These are phyloP conservation scores for Pythium brachiatum DNA, from an alignment of 352 stramenopile species.

Conservation along the genomic window DNA sequence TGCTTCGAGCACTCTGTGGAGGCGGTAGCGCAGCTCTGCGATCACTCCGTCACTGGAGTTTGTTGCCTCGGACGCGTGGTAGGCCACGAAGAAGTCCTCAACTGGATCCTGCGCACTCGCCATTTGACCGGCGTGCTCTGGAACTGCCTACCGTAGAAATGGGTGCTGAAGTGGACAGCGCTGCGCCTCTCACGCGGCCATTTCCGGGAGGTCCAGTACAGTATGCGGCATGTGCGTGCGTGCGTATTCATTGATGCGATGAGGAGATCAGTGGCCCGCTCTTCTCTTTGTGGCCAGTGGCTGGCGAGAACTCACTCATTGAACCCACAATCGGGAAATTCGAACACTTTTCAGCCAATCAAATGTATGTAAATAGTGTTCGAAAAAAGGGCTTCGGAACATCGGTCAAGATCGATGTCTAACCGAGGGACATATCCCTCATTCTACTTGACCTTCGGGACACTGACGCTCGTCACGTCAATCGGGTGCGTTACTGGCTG, in stretches of 20 bases:
- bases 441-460: background rate
- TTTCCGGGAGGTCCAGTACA: too few relatives aligned
- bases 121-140: background rate
- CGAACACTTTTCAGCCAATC: background rate
- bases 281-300: background rate
- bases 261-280: background rate
- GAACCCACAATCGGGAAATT: background rate
- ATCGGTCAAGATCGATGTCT: background rate
- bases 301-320: background rate
- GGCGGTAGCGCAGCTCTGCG: background rate
- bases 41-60: background rate
- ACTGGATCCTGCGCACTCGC: background rate
- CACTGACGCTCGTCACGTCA: background rate
- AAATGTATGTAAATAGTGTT: background rate
- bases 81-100: background rate
- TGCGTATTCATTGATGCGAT: background rate
- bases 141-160: background rate
- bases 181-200: background rate
- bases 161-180: background rate
- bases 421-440: background rate
- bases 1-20: background rate
- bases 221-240: conserved; percentile 1
- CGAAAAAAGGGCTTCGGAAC: background rate
- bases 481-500: background rate
- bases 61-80: background rate